Evolutionary conservation across 345 rosid species (phyloP).

Genomic region (Eucalyptus sp.): DNA sequence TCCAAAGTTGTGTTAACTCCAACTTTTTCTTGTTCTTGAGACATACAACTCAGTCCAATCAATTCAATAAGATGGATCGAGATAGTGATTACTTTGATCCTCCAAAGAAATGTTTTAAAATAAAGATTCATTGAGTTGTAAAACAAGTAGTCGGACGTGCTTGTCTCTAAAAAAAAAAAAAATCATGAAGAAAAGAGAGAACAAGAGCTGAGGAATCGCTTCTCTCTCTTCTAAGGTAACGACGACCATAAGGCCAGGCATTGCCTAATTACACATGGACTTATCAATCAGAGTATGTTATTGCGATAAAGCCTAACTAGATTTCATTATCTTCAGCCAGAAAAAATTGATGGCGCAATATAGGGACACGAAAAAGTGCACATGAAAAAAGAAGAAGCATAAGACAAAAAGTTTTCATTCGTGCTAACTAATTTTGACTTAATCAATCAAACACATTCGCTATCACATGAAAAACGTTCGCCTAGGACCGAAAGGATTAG

Average conservation of each 20-base stretch:
- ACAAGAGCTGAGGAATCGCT: neutral
- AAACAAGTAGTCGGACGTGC: neutral
- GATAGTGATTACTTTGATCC: neutral
- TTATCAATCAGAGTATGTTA: neutral
- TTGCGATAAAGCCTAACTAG: neutral
- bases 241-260: neutral
- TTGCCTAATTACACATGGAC: neutral
- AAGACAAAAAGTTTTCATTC: neutral
- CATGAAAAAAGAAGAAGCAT: neutral
- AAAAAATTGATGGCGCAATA: neutral
- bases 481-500: neutral
- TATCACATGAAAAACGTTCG: neutral
- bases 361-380: neutral
- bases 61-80: neutral
- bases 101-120: neutral
- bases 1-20: neutral
- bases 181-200: neutral
- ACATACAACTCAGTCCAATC: fast-evolving
- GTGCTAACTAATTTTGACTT: neutral
- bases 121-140: neutral
- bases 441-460: neutral
- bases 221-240: neutral
- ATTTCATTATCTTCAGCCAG: neutral
- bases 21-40: neutral
- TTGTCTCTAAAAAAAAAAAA: neutral